Evolutionary conservation across 2,329 filamentous ascomycete genomes (phyloP).

Genomic region (Ophiostoma ips): DNA sequence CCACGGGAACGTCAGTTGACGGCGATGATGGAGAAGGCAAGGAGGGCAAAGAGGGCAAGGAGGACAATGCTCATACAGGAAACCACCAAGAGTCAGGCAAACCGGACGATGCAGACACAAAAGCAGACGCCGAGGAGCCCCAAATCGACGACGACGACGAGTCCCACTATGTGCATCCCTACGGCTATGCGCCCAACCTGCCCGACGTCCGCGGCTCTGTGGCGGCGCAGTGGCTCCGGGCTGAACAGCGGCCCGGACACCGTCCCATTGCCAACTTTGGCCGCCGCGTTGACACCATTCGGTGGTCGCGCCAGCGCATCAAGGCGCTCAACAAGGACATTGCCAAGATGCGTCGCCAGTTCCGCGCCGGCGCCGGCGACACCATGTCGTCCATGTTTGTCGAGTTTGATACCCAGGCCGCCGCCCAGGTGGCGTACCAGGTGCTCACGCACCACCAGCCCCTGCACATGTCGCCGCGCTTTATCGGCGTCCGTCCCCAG

Average conservation of each 20-base stretch:
- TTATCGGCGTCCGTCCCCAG: constrained; percentile 63
- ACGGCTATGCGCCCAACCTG: constrained; percentile 18
- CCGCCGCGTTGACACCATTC: constrained; percentile 77
- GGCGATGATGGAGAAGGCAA: background rate
- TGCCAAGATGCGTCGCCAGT: constrained; percentile 37
- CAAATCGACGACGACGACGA: constrained; percentile 38
- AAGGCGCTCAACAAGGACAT: constrained; percentile 24
- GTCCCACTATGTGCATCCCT: constrained; percentile 25
- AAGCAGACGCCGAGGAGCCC: background rate
- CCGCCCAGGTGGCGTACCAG: constrained; percentile 77
- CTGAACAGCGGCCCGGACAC: constrained; percentile 57
- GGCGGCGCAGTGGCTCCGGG: constrained; percentile 52
- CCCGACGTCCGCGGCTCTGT: constrained; percentile 33
- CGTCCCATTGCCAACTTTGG: constrained; percentile 49
- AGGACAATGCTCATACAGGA: too few species aligned
- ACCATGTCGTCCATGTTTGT: constrained; percentile 72
- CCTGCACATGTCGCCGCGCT: constrained; percentile 72
- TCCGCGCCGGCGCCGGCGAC: constrained; percentile 49
- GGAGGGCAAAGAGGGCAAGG: background rate
- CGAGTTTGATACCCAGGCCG: constrained; percentile 69
- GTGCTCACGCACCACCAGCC: constrained; percentile 67
- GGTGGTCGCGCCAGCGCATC: constrained; percentile 62
- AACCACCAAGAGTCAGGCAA: background rate
- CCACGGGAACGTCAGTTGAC: background rate
- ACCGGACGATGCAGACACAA: background rate